Evolutionary conservation across 2,329 filamentous ascomycete genomes (phyloP).

Genomic region (Colletotrichum liriopes): DNA sequence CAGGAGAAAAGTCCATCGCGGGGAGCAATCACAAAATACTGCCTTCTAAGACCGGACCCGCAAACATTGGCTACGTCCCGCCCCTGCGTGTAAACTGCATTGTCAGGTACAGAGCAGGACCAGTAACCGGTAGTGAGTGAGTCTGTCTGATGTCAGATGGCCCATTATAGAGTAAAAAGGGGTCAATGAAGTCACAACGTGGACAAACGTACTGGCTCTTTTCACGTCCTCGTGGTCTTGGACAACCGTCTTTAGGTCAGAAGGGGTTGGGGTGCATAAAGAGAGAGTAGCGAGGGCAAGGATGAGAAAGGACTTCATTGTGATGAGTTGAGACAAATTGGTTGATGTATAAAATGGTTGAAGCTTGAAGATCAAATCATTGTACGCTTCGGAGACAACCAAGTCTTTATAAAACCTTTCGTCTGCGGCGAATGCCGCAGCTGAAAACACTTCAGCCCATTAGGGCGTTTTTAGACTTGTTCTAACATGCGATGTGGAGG

Average conservation of each 20-base stretch:
- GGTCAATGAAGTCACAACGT: neutral
- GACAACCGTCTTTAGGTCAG: neutral
- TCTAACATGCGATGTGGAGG: neutral
- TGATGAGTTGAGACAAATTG: neutral
- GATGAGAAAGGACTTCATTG: neutral
- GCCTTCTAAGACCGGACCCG: neutral
- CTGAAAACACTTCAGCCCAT: neutral
- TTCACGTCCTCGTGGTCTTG: neutral
- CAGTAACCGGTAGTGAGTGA: constrained; percentile 3
- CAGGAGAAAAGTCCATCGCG: neutral
- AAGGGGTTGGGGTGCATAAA: neutral
- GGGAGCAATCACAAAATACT: neutral
- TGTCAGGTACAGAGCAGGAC: neutral
- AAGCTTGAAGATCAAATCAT: too few relatives aligned
- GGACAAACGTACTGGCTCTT: neutral
- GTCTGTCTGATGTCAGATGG: neutral
- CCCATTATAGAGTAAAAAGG: neutral
- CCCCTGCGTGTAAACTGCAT: neutral
- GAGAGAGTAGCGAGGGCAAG: neutral
- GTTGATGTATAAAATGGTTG: neutral
- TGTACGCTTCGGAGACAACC: neutral
- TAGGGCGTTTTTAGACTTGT: neutral
- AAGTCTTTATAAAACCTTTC: neutral
- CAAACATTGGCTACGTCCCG: neutral
- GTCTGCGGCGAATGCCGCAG: neutral